phyloP scores from a whole-genome alignment of 805 yeast genomes.

The Candida oleophila region DNA sequence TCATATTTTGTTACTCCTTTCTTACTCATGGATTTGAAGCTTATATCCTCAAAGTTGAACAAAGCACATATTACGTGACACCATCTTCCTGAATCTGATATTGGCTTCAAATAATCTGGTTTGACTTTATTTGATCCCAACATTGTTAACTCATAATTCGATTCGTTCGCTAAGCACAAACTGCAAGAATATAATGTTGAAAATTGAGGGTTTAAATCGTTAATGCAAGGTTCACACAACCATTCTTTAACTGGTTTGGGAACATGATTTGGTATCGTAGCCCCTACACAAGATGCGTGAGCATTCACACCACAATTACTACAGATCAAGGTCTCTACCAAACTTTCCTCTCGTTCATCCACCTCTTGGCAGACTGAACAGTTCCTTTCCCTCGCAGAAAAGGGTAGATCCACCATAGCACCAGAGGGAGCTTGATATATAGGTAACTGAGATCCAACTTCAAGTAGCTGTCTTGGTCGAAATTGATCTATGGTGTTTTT shows the following conservation, averaged over 20 bases:
- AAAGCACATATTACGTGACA: conserved; percentile 73
- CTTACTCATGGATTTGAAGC: conserved; percentile 3
- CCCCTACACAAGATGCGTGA: conserved; percentile 72
- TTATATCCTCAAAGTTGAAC: conserved; percentile 40
- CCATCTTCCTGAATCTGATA: conserved; percentile 65
- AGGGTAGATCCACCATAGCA: conserved; percentile 17
- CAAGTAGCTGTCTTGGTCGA: conserved; percentile 25
- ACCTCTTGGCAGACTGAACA: conserved; percentile 61
- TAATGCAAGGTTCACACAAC: conserved; percentile 80
- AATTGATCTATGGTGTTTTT: conserved; percentile 11
- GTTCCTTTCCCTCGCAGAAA: conserved; percentile 24
- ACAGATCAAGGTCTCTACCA: conserved; percentile 51
- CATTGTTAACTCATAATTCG: conserved; percentile 45
- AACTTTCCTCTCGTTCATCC: conserved; percentile 22
- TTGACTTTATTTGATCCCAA: conserved; percentile 38
- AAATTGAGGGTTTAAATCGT: conserved; percentile 59
- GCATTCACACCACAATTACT: conserved; percentile 65
- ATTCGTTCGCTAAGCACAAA: conserved; percentile 60
- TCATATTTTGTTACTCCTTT: conserved; percentile 18
- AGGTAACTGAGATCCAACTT: conserved; percentile 19
- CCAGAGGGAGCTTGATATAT: conserved; percentile 15
- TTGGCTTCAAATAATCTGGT: conserved; percentile 71
- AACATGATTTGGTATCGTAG: conserved; percentile 14
- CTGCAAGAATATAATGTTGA: conserved; percentile 61
- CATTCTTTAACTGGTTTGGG: conserved; percentile 46